phyloP scores from a whole-genome alignment of 2,329 filamentous ascomycete genomes.

The Fusarium xyrophilum region DNA sequence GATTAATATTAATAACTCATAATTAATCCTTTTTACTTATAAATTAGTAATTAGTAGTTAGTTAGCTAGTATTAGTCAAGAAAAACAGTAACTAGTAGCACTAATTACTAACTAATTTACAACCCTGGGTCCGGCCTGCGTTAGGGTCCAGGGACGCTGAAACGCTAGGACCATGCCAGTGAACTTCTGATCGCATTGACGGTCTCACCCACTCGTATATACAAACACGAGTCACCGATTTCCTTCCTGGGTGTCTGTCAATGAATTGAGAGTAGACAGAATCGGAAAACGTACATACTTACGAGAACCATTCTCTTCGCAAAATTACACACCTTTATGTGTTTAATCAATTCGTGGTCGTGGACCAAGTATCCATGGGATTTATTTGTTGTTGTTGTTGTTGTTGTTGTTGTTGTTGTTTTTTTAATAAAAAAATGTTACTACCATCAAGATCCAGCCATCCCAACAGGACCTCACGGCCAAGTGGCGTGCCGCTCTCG shows the following conservation, averaged over 20 bases:
- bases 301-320: not conserved
- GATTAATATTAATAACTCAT: too few relatives aligned
- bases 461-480: slow-evolving; percentile 28
- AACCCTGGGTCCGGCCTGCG: slow-evolving; percentile 38
- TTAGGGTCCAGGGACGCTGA: slow-evolving; percentile 23
- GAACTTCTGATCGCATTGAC: slow-evolving; percentile 7
- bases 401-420: not conserved
- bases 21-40: too few relatives aligned
- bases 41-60: too few relatives aligned
- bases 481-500: slow-evolving; percentile 37
- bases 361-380: not conserved
- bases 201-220: slow-evolving; percentile 8
- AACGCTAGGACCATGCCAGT: slow-evolving; percentile 19
- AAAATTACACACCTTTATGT: not conserved
- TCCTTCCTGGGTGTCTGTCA: slow-evolving; percentile 12
- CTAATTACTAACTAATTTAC: too few relatives aligned
- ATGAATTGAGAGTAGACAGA: slow-evolving; percentile 1
- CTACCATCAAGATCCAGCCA: slow-evolving; percentile 3
- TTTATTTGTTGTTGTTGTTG: not conserved
- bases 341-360: too few relatives aligned
- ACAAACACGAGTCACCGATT: slow-evolving; percentile 12
- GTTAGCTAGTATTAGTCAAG: too few relatives aligned
- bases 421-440: not conserved
- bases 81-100: too few relatives aligned
- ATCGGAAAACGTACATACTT: slow-evolving; percentile 17